phyloP scores from a whole-genome alignment of 2,329 filamentous ascomycete species.

The Colletotrichum chrysophilum region DNA sequence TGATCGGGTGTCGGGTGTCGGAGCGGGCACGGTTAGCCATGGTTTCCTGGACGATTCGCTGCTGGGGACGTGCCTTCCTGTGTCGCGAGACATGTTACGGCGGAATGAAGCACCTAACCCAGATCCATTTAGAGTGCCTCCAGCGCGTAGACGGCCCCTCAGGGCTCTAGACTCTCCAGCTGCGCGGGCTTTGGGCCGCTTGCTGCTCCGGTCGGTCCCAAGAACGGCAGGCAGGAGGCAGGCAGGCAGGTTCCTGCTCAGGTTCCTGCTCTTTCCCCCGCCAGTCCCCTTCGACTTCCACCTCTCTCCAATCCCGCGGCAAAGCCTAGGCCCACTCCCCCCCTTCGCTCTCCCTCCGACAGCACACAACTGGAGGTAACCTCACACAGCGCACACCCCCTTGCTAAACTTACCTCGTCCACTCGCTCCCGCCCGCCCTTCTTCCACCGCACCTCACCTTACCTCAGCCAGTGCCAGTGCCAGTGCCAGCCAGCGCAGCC shows the following conservation, averaged over 20 bases:
- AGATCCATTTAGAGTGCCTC: background rate
- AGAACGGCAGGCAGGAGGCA: background rate
- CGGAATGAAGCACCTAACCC: background rate
- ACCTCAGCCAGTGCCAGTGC: slow-evolving; percentile 9
- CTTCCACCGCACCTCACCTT: background rate
- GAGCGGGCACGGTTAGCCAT: background rate
- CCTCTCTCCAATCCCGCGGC: slow-evolving; percentile 8
- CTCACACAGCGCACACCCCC: background rate
- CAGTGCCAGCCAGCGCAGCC: slow-evolving; percentile 12
- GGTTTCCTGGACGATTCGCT: slow-evolving; percentile 17
- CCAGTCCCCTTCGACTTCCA: background rate
- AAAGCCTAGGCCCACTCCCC: slow-evolving; percentile 12
- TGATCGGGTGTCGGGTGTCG: slow-evolving; percentile 21
- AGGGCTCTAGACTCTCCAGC: background rate
- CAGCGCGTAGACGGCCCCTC: background rate
- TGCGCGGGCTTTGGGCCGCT: background rate
- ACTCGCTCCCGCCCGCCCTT: background rate
- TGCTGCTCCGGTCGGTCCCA: background rate
- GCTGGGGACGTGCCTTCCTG: background rate
- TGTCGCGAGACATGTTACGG: background rate
- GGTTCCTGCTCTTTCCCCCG: background rate
- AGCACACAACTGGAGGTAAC: background rate
- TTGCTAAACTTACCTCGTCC: background rate
- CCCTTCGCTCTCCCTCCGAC: background rate
- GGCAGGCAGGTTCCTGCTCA: background rate